Evolutionary conservation across 1,139 yeast genomes (phyloP).

Genomic region (Geotrichum carabidarum): DNA sequence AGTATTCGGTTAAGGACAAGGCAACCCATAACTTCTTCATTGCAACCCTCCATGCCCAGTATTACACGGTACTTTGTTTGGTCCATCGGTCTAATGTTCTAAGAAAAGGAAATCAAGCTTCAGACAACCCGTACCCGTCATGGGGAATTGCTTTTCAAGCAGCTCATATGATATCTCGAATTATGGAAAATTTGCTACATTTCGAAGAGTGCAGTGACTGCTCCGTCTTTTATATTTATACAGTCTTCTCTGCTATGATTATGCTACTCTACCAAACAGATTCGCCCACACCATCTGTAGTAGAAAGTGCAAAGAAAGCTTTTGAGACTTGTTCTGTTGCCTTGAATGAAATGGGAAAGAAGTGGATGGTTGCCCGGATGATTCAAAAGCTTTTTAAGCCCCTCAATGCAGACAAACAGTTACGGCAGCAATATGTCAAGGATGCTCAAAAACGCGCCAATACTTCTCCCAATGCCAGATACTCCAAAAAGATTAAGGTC

Average conservation of each 20-base stretch:
- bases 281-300: conserved; percentile 52
- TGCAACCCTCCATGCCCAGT: conserved; percentile 63
- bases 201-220: conserved; percentile 50
- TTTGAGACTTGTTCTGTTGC: conserved; percentile 50
- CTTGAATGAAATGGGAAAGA: conserved; percentile 49
- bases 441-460: conserved; percentile 8
- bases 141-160: conserved; percentile 87
- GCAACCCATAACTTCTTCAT: conserved; percentile 51
- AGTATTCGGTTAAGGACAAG: conserved; percentile 56
- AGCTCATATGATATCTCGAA: conserved; percentile 70
- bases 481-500: background rate
- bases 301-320: conserved; percentile 57
- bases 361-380: conserved; percentile 41
- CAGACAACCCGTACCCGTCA: conserved; percentile 56
- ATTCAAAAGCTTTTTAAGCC: conserved; percentile 35
- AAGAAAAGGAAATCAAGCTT: conserved; percentile 33
- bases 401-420: conserved; percentile 29
- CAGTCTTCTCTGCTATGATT: conserved; percentile 61
- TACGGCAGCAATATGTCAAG: conserved; percentile 31
- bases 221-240: conserved; percentile 52
- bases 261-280: conserved; percentile 73
- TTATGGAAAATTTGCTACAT: conserved; percentile 54
- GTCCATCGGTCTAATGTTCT: conserved; percentile 68
- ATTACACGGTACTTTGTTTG: conserved; percentile 65
- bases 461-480: background rate